Evolutionary conservation across 148 eudicot species (phyloP).

Genomic region (Persicaria tinctoria): DNA sequence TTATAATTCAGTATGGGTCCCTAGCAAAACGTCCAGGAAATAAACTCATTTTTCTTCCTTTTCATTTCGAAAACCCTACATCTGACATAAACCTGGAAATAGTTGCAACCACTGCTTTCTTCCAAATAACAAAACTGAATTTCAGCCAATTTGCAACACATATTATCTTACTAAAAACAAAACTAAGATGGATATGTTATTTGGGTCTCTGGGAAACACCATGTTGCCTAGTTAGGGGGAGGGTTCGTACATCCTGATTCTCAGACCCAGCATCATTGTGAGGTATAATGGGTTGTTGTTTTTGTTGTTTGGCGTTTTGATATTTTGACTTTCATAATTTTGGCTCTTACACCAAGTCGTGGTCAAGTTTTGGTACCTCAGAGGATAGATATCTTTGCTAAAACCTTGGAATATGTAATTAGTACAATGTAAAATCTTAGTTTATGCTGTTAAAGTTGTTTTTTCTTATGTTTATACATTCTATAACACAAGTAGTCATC

Average conservation of each 20-base stretch:
- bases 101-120: background rate
- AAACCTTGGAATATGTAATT: background rate
- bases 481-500: background rate
- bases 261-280: too few species aligned
- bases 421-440: background rate
- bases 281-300: too few species aligned
- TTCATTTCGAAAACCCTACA: background rate
- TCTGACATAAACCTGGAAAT: background rate
- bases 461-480: background rate
- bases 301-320: too few species aligned
- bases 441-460: background rate
- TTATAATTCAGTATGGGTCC: background rate
- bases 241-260: too few species aligned
- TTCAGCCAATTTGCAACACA: background rate
- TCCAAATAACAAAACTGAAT: background rate
- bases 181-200: background rate
- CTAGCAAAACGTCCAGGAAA: background rate
- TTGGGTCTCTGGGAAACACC: too few species aligned
- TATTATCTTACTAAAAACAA: background rate
- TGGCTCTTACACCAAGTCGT: background rate
- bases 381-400: background rate
- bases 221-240: too few species aligned
- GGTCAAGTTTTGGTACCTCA: background rate
- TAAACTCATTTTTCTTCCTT: background rate
- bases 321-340: background rate